Percentiles rank a stretch among this genome's conserved stretches.
Evolutionary conservation across 2,329 filamentous ascomycete genomes (phyloP).

Genomic region (Xylariaceae sp.): DNA sequence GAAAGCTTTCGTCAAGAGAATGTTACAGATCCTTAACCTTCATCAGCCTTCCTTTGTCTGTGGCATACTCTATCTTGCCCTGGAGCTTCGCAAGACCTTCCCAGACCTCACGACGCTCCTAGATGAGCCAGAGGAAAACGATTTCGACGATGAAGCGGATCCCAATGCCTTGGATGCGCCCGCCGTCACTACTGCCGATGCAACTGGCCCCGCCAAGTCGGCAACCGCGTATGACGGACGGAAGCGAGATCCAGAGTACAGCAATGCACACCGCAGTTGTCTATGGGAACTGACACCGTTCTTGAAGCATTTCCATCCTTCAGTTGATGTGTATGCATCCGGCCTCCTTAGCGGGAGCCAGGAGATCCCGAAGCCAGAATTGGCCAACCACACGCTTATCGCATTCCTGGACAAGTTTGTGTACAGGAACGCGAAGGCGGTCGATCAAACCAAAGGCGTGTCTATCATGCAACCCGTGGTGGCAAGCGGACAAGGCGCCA

Average conservation of each 20-base stretch:
- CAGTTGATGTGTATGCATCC: conserved; percentile 75
- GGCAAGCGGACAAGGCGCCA: conserved; percentile 45
- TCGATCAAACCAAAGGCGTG: conserved; percentile 59
- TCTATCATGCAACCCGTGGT: conserved; percentile 95
- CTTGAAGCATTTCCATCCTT: conserved; percentile 81
- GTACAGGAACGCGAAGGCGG: conserved; percentile 85
- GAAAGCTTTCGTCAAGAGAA: conserved; percentile 90
- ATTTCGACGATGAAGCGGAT: conserved; percentile 59
- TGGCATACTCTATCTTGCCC: conserved; percentile 82
- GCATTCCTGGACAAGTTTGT: conserved; percentile 97
- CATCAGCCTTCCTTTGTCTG: conserved; percentile 92
- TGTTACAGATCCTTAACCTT: conserved; percentile 78
- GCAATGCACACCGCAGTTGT: conserved; percentile 87
- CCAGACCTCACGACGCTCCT: conserved; percentile 72
- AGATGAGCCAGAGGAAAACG: conserved; percentile 70
- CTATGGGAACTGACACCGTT: conserved; percentile 88
- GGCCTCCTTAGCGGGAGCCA: conserved; percentile 61
- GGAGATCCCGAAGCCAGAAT: conserved; percentile 80
- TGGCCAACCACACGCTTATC: conserved; percentile 83
- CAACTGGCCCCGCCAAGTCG: conserved; percentile 16
- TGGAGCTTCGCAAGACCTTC: conserved; percentile 72
- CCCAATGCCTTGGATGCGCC: conserved; percentile 38
- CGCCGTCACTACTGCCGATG: conserved; percentile 13
- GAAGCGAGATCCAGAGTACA: conserved; percentile 86
- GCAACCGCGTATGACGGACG: conserved; percentile 66